Percentiles rank a stretch among this genome's conserved stretches.
phyloP scores from a whole-genome alignment of 2,329 filamentous ascomycete species.

The Clarireedia paspali region DNA sequence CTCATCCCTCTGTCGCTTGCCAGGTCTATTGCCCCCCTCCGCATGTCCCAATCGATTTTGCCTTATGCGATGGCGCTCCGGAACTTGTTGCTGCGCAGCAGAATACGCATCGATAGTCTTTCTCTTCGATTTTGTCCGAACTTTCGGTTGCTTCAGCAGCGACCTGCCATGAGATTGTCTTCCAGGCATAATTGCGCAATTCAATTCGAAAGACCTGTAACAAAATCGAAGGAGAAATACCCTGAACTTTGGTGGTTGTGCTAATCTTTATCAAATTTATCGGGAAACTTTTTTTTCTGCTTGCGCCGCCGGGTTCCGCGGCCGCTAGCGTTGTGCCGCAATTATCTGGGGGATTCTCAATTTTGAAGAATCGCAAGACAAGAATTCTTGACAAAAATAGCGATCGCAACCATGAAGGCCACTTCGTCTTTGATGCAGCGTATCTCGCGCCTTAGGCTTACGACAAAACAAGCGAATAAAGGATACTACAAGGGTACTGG shows the following conservation, averaged over 20 bases:
- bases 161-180: constrained; percentile 30
- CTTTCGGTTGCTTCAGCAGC: constrained; percentile 29
- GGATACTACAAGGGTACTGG: constrained; percentile 97
- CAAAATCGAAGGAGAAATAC: neutral
- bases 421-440: constrained; percentile 59
- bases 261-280: constrained; percentile 17
- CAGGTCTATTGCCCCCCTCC: constrained; percentile 35
- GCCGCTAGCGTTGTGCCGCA: constrained; percentile 14
- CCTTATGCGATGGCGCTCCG: constrained; percentile 44
- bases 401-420: constrained; percentile 47
- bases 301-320: constrained; percentile 7
- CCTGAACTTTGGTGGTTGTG: neutral
- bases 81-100: constrained; percentile 51
- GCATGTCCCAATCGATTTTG: constrained; percentile 50
- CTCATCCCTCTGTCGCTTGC: constrained; percentile 33
- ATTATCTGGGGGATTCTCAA: neutral
- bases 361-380: constrained; percentile 6
- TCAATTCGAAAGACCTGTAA: neutral
- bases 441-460: constrained; percentile 71
- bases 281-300: constrained; percentile 18
- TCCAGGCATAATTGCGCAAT: constrained; percentile 26
- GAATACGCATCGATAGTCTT: constrained; percentile 48
- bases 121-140: constrained; percentile 40
- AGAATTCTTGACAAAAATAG: neutral
- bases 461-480: constrained; percentile 86